phyloP scores from a whole-genome alignment of 208 protist species.

The Herpetomonas samuelpessoai region DNA sequence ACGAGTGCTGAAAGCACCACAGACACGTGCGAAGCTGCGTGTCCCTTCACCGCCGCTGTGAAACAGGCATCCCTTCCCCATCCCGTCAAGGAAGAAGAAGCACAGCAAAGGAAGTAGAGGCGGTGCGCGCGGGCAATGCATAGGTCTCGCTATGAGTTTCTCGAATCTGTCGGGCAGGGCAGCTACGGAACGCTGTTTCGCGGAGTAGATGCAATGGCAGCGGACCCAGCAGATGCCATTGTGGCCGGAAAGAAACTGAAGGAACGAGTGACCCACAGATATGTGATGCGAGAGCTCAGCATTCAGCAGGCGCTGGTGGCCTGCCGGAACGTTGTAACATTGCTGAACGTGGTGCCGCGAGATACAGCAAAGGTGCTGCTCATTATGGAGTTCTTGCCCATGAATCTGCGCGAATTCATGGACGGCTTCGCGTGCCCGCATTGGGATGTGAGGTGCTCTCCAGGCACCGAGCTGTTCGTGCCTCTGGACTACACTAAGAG shows the following conservation, averaged over 20 bases:
- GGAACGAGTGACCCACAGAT: conserved; percentile 22
- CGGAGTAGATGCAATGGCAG: conserved; percentile 26
- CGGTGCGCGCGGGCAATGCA: background rate
- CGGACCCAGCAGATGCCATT: conserved; percentile 10
- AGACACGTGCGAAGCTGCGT: too few relatives aligned
- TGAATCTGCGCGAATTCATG: conserved; percentile 30
- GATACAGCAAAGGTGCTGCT: conserved; percentile 22
- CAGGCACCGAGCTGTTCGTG: conserved; percentile 9
- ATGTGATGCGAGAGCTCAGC: conserved; percentile 30
- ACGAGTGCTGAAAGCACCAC: too few relatives aligned
- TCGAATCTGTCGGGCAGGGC: conserved; percentile 31
- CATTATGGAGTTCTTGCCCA: conserved; percentile 38
- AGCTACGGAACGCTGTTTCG: conserved; percentile 36
- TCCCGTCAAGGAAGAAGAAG: too few relatives aligned
- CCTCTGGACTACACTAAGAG: conserved; percentile 23
- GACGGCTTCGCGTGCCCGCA: conserved; percentile 16
- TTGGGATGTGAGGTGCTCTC: background rate
- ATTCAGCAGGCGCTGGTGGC: conserved; percentile 22
- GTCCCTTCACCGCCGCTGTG: too few relatives aligned
- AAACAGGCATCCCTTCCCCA: too few relatives aligned
- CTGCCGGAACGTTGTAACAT: conserved; percentile 23
- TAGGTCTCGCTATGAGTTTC: conserved; percentile 23
- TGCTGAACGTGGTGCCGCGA: conserved; percentile 25
- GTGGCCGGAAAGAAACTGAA: conserved; percentile 35
- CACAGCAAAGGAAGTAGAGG: too few relatives aligned